Base-by-base conservation (phyloP, 2,329 filamentous ascomycete genomes). In the Colletotrichum sp. region DNA sequence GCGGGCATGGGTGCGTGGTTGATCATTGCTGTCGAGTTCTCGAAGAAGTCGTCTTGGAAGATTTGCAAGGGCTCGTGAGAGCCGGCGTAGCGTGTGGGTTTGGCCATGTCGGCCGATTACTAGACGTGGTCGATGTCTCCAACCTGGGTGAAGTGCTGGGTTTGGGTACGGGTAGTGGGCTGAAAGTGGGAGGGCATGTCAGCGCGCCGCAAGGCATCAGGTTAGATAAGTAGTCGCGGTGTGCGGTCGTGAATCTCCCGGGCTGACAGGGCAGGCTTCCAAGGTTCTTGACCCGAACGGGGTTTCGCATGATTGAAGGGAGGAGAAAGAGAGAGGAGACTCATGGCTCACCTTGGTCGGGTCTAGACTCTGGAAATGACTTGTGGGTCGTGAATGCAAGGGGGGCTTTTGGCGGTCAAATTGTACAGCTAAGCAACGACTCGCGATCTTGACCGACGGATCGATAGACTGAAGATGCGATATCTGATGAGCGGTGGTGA, bases 1-100 rank as follows among this genome's bases (percentile, higher is more conserved):
- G 87, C 85, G 36, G 89, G 89, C 89, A 91, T 91, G 48, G 89
- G 89, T 58, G 89, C 89, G 79, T 90, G 88, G 82, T 87, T 90
- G 75, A 89, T 87, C 83, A 90, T 89, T 52, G 87, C 86, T 8
- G 85, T 81, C 56, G 83, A 78, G 75, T 86, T 85, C 69, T 86
- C 85, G 80, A 86, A 87, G 77, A 86, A 85, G 75, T 88, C 85
- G 82, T 91, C 89, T 75, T 89, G 87, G 78, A 86, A 91, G 77
- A 91, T 89, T 43, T 87, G 85, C 52, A 90, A 82, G 63, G 88
- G 85, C 82, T 90, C 87, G 76, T 85, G 84, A 56, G 85, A 83
- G 79, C 83, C 85, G 79, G 83, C 79, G 76, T 87, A 87, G 79
- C 85, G 87, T 82, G 88, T 85, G 79, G 85, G 84, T 84, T 87